phyloP scores from a whole-genome alignment of 2,329 filamentous ascomycete species.

The Graphilbum fragrans region DNA sequence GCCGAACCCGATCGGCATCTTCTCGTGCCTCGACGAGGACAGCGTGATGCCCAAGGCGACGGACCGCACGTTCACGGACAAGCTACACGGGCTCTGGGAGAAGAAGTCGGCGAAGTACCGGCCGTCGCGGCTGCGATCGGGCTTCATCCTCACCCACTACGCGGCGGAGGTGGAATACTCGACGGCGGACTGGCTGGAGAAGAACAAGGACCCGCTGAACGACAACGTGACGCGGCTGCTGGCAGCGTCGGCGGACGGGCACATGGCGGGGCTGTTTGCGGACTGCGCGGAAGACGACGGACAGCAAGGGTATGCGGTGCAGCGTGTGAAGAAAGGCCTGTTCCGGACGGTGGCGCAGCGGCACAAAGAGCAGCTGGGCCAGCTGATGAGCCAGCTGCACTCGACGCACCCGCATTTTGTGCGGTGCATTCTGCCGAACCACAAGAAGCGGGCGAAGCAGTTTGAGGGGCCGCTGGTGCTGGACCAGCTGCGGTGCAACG shows the following conservation, averaged over 20 bases:
- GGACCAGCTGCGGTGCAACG: slow-evolving; percentile 95
- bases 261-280: slow-evolving; percentile 72
- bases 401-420: slow-evolving; percentile 98
- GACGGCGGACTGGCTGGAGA: slow-evolving; percentile 90
- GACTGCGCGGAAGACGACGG: slow-evolving; percentile 55
- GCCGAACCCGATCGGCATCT: slow-evolving; percentile 94
- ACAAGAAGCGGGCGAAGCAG: slow-evolving; percentile 92
- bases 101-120: slow-evolving; percentile 92
- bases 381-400: slow-evolving; percentile 84
- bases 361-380: slow-evolving; percentile 98
- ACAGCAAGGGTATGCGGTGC: slow-evolving; percentile 36
- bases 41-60: slow-evolving; percentile 98
- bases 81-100: slow-evolving; percentile 93
- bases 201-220: slow-evolving; percentile 97
- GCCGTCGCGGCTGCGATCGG: slow-evolving; percentile 74
- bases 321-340: slow-evolving; percentile 82
- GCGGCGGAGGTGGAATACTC: slow-evolving; percentile 96
- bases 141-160: slow-evolving; percentile 94
- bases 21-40: slow-evolving; percentile 95
- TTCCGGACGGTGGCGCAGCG: slow-evolving; percentile 94
- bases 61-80: slow-evolving; percentile 93
- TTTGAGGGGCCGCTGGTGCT: slow-evolving; percentile 87
- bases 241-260: slow-evolving; percentile 67
- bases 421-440: slow-evolving; percentile 92
- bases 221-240: slow-evolving; percentile 91